Percentiles rank a stretch among this genome's conserved stretches.
These are phyloP conservation scores for Leptographium lundbergii DNA, from an alignment of 2,329 filamentous ascomycete genomes.

Conservation along the genomic window DNA sequence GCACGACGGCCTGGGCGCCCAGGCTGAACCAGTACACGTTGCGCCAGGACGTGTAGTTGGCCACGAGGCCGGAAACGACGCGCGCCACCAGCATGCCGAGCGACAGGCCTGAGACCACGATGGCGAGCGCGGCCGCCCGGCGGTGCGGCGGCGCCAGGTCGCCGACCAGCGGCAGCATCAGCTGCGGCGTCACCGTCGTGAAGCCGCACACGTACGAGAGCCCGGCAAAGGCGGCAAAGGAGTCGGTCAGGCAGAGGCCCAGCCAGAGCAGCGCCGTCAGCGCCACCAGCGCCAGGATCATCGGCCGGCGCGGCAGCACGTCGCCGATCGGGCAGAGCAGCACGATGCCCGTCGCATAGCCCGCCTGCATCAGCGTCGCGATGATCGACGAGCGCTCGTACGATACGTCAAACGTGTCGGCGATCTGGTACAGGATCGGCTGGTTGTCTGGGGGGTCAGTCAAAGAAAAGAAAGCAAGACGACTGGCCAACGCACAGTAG, in stretches of 20 bases:
- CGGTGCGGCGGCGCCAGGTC: slow-evolving; percentile 60
- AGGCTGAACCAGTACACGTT: slow-evolving; percentile 69
- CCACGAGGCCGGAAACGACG: slow-evolving; percentile 61
- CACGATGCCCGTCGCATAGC: slow-evolving; percentile 62
- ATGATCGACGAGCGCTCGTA: slow-evolving; percentile 56
- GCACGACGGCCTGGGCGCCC: slow-evolving; percentile 56
- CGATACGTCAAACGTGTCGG: slow-evolving; percentile 54
- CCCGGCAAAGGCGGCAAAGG: slow-evolving; percentile 51
- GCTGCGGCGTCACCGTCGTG: slow-evolving; percentile 68
- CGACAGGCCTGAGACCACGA: slow-evolving; percentile 63
- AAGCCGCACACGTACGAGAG: slow-evolving; percentile 63
- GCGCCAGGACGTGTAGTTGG: slow-evolving; percentile 63
- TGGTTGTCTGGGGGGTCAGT: slow-evolving; percentile 40
- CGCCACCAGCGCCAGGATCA: slow-evolving; percentile 54
- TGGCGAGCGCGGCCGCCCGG: slow-evolving; percentile 56
- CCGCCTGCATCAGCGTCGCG: slow-evolving; percentile 66
- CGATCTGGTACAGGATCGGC: slow-evolving; percentile 65
- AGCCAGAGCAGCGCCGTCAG: slow-evolving; percentile 61
- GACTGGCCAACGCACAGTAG: slow-evolving; percentile 29
- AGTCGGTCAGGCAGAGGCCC: slow-evolving; percentile 55
- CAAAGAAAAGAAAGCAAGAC: not conserved
- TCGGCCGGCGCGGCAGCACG: slow-evolving; percentile 51
- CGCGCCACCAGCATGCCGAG: slow-evolving; percentile 67
- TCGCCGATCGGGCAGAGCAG: slow-evolving; percentile 69
- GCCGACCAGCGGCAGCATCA: slow-evolving; percentile 70